Evolutionary conservation across 768 basidiomycete species (phyloP).

Genomic region (Rubroboletus pulcherrimus): DNA sequence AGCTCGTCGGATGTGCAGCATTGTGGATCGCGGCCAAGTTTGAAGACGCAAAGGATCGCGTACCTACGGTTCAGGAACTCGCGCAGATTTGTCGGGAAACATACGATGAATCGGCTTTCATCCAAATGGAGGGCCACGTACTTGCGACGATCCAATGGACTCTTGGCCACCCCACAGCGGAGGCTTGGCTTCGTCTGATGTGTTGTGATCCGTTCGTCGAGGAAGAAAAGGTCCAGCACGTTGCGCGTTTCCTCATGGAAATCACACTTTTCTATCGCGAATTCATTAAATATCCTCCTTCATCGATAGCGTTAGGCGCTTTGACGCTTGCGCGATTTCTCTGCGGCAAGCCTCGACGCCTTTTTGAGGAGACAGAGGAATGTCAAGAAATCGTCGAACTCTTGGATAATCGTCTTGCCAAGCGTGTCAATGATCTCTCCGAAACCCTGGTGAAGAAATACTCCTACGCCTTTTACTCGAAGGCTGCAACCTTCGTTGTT

Average conservation of each 20-base stretch:
- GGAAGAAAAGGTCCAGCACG: slow-evolving; percentile 88
- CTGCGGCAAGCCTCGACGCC: slow-evolving; percentile 72
- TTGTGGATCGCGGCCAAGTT: slow-evolving; percentile 99
- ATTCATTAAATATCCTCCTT: slow-evolving; percentile 82
- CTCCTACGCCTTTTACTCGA: slow-evolving; percentile 94
- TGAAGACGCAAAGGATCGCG: slow-evolving; percentile 97
- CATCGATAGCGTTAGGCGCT: slow-evolving; percentile 85
- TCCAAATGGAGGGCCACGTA: slow-evolving; percentile 99
- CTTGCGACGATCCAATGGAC: slow-evolving; percentile 95
- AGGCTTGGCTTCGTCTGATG: slow-evolving; percentile 90
- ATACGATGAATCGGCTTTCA: slow-evolving; percentile 95
- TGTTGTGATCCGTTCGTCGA: slow-evolving; percentile 74
- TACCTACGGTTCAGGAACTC: slow-evolving; percentile 92
- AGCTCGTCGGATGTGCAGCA: slow-evolving; percentile 96
- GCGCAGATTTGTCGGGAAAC: slow-evolving; percentile 94
- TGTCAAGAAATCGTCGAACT: slow-evolving; percentile 80
- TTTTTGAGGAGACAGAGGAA: slow-evolving; percentile 82
- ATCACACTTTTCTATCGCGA: slow-evolving; percentile 98
- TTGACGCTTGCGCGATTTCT: slow-evolving; percentile 86
- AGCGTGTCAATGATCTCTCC: slow-evolving; percentile 88
- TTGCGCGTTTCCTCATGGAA: slow-evolving; percentile 98
- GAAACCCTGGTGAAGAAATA: slow-evolving; percentile 98
- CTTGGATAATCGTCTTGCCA: slow-evolving; percentile 82
- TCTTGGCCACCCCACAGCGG: slow-evolving; percentile 95
- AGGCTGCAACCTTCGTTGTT: slow-evolving; percentile 89